Conservation (phyloP, 2,329 filamentous ascomycete species). For the Fusarium acutatum region DNA sequence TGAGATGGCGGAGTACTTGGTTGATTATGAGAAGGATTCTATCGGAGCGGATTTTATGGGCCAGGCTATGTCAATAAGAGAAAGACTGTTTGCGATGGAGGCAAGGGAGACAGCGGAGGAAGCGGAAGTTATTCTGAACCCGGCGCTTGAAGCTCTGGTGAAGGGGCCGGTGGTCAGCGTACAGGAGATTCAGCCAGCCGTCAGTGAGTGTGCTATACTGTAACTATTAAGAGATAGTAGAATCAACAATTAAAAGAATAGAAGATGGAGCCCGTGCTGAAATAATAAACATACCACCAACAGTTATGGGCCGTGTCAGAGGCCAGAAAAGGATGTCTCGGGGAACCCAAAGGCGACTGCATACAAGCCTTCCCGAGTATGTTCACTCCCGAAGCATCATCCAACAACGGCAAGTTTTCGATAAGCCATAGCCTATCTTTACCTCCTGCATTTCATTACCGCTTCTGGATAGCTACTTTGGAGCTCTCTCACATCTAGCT, state of each 20-base stretch:
- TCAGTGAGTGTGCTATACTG: conserved; percentile 1
- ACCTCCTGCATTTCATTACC: neutral
- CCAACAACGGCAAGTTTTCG: neutral
- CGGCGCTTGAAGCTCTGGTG: neutral
- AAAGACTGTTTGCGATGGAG: conserved; percentile 16
- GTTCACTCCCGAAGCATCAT: neutral
- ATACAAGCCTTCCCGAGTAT: neutral
- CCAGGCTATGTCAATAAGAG: conserved; percentile 15
- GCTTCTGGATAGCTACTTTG: neutral
- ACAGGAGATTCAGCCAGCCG: neutral
- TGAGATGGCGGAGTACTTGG: conserved; percentile 15
- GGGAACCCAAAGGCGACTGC: accelerated
- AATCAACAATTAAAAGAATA: neutral
- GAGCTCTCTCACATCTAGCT: neutral
- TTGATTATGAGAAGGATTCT: conserved; percentile 30
- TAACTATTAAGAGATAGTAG: neutral
- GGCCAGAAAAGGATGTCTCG: too few species aligned
- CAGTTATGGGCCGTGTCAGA: too few species aligned
- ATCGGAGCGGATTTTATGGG: conserved; percentile 24
- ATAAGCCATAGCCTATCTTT: neutral
- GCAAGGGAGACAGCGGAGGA: neutral
- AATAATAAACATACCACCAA: neutral
- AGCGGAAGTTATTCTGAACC: neutral
- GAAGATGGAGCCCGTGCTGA: neutral
- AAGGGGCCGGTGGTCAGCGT: neutral